Conservation (phyloP, 2,329 filamentous ascomycete genomes). For the Fusarium multiceps region DNA sequence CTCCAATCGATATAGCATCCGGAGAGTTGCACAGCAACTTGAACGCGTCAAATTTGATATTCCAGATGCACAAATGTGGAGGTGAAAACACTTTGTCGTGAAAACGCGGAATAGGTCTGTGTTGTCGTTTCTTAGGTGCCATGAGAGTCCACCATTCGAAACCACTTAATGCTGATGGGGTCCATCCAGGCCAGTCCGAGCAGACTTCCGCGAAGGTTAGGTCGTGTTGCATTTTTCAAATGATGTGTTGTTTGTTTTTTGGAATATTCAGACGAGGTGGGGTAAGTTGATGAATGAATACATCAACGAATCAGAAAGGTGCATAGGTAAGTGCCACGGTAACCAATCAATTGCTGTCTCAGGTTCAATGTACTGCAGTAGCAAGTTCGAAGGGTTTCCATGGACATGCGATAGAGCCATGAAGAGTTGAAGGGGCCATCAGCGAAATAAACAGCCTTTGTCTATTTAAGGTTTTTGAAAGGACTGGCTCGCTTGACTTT, state of each 20-base stretch:
- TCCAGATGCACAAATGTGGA: neutral
- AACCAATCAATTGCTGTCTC: neutral
- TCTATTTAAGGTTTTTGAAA: too few relatives aligned
- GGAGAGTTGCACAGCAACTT: slow-evolving; percentile 2
- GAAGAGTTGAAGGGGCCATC: too few relatives aligned
- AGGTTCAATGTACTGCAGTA: too few relatives aligned
- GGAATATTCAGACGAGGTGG: neutral
- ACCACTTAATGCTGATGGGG: neutral
- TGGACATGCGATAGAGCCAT: too few relatives aligned
- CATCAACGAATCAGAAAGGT: neutral
- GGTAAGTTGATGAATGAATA: neutral
- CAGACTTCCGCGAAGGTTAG: neutral
- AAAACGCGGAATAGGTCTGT: neutral
- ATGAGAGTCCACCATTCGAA: neutral
- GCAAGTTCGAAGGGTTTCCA: too few relatives aligned
- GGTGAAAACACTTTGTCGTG: neutral
- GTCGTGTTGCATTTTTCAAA: neutral
- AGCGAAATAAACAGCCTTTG: too few relatives aligned
- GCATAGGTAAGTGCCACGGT: neutral
- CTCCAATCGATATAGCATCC: neutral
- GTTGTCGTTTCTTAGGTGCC: neutral
- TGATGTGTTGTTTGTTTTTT: neutral
- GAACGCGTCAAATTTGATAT: slow-evolving; percentile 12
- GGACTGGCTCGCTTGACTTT: too few relatives aligned
- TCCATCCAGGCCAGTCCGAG: neutral